Base-by-base conservation (phyloP, 768 basidiomycete genomes). In the Tephrocybe rancida region DNA sequence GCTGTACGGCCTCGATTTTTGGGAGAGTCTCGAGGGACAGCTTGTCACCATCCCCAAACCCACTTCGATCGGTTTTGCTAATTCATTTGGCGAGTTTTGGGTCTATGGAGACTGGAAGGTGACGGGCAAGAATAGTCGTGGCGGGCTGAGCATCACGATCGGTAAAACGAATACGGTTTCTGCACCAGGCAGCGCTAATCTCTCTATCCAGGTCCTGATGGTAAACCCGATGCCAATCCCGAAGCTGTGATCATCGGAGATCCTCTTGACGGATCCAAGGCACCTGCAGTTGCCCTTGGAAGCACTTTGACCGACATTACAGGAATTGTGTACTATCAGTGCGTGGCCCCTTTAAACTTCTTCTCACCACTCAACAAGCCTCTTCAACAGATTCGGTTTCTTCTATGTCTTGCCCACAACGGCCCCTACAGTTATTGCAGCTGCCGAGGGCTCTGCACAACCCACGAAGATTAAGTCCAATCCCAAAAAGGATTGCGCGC, bases 1-100 rank as follows among this genome's bases (percentile, higher is more conserved):
- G 24, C 65, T 71, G 39, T 85, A 71, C 52, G 85, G 84, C 6
- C 62, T 85, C 29, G 84, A 86, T 61, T 86, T 87, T 61, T 87
- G 84, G 83, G 76, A 82, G 61, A 83, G 80, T 60, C 72, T 87
- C 9, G 80, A 83, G 54, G 83, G 83, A 2, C 77, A 81, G 59
- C 68, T 86, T 3, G 83, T 87, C 21, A 76, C 75, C 0, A 70
- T 85, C 21, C 77, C 73, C 3, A 70, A 66, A 3, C 83, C 85
- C 2, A 64, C 70, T 5, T 73, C 79, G 3, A 60, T 78, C 5
- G 69, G 75, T 52, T 85, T 84, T 61, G 73, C 74, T 26, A 84
- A 83, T 57, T 68, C 61, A 25, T 84, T 75, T 59, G 78, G 79
- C 6, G 81, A 84, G 49, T 74, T 85, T 48, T 86, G 84, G 84